Percentiles rank a stretch among this genome's conserved stretches.
Evolutionary conservation across 352 stramenopile species (phyloP).

Genomic region (Phytophthora ramorum): DNA sequence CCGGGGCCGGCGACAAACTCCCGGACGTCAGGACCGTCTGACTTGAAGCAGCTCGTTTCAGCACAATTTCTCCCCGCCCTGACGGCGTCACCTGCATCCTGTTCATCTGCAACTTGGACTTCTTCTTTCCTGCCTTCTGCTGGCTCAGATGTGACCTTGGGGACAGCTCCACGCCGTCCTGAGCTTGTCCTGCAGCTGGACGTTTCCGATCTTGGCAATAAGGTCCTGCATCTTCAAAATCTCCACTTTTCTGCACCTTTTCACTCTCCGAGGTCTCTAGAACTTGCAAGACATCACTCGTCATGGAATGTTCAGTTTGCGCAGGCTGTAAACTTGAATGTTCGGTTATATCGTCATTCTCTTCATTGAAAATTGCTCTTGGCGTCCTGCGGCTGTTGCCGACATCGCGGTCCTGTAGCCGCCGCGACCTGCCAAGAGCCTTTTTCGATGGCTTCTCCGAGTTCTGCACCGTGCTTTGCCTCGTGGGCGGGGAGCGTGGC

Average conservation of each 20-base stretch:
- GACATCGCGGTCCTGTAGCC: neutral
- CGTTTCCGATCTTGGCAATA: slow-evolving; percentile 29
- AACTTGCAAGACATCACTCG: neutral
- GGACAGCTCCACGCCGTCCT: slow-evolving; percentile 6
- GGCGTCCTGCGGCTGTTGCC: neutral
- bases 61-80: neutral
- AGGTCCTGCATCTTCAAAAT: slow-evolving; percentile 2
- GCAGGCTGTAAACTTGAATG: neutral
- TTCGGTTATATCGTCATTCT: slow-evolving; percentile 8
- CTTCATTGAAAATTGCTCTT: slow-evolving; percentile 27
- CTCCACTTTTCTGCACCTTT: neutral
- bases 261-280: neutral
- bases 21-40: slow-evolving; percentile 7
- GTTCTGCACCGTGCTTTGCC: slow-evolving; percentile 8
- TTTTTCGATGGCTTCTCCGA: slow-evolving; percentile 12
- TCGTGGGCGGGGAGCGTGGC: neutral
- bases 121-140: slow-evolving; percentile 33
- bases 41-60: slow-evolving; percentile 30
- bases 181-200: neutral
- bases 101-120: slow-evolving; percentile 27
- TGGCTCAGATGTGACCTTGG: slow-evolving; percentile 6
- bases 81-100: neutral
- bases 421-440: neutral
- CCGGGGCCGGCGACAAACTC: slow-evolving; percentile 6
- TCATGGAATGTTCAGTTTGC: neutral